Conservation (phyloP, 768 basidiomycete species). For the Mycena filopes region DNA sequence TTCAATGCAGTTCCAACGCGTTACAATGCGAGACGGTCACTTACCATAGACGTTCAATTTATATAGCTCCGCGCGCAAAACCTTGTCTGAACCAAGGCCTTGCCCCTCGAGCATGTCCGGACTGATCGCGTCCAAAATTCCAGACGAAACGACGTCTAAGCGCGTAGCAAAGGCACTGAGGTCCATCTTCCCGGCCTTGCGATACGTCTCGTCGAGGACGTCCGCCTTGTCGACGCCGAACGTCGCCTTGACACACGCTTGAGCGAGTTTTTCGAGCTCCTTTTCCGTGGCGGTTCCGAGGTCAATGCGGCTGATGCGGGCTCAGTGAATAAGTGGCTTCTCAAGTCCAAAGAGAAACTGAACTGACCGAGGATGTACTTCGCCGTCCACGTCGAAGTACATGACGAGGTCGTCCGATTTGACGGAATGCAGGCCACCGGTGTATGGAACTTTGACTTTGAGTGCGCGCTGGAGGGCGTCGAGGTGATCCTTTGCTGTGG, state of each 20-base stretch:
- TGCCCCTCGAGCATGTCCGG: slow-evolving; percentile 33
- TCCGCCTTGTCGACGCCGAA: slow-evolving; percentile 42
- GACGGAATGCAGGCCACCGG: neutral
- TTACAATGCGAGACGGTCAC: neutral
- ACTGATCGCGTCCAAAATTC: slow-evolving; percentile 41
- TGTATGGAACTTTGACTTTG: slow-evolving; percentile 9
- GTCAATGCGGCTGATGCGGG: neutral
- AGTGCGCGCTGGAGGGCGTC: no score
- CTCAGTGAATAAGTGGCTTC: neutral
- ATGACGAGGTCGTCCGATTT: neutral
- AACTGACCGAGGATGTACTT: neutral
- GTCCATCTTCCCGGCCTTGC: slow-evolving; percentile 46
- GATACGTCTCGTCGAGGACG: slow-evolving; percentile 45
- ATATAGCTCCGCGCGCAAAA: slow-evolving; percentile 43
- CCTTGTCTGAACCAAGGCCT: slow-evolving; percentile 18
- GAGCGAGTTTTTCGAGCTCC: slow-evolving; percentile 33
- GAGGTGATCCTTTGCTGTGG: no score
- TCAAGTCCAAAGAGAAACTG: no score
- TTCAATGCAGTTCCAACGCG: no score
- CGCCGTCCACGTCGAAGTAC: neutral
- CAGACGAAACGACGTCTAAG: slow-evolving; percentile 39
- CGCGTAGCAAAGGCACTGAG: slow-evolving; percentile 40
- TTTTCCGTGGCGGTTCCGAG: slow-evolving; percentile 1
- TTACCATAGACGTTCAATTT: slow-evolving; percentile 53
- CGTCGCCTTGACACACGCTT: slow-evolving; percentile 40